These are phyloP conservation scores for Globisporangium cederbergense DNA, from an alignment of 352 stramenopile genomes.

Conservation along the genomic window DNA sequence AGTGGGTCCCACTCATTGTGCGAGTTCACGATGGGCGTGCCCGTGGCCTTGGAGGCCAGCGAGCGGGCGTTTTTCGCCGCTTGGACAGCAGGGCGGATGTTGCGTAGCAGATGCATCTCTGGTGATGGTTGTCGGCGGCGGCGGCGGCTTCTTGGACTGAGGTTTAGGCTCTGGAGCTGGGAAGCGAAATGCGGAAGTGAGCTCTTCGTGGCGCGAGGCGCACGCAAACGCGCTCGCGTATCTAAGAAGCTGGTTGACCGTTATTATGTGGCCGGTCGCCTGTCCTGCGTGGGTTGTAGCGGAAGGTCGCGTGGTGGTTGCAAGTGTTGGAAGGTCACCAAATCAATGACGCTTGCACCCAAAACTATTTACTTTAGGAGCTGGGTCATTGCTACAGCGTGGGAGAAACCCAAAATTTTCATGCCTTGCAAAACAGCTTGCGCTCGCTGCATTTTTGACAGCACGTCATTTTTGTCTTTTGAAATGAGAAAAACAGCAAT, in stretches of 20 bases:
- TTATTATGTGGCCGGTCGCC: slow-evolving; percentile 6
- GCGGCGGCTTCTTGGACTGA: background rate
- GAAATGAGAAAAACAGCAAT: no score
- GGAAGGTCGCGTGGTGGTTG: no score
- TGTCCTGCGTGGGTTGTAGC: background rate
- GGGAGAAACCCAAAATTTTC: no score
- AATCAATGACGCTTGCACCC: no score
- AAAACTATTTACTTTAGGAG: no score
- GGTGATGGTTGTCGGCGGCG: background rate
- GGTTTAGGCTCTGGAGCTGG: background rate
- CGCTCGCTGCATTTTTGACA: no score
- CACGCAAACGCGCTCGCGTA: background rate
- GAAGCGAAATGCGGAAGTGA: slow-evolving; percentile 14
- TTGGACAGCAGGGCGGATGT: background rate
- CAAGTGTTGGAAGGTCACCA: background rate
- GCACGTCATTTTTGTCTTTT: no score
- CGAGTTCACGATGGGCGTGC: slow-evolving; percentile 81
- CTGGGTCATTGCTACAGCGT: no score
- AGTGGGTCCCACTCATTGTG: slow-evolving; percentile 91
- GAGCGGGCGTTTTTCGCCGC: slow-evolving; percentile 6
- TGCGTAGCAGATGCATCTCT: slow-evolving; percentile 15
- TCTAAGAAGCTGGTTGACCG: background rate
- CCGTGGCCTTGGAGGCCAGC: slow-evolving; percentile 20
- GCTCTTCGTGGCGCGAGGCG: background rate
- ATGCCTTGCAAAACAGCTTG: no score